phyloP scores from a whole-genome alignment of 306 rosid genomes.

The Glycyrrhiza uralensis region DNA sequence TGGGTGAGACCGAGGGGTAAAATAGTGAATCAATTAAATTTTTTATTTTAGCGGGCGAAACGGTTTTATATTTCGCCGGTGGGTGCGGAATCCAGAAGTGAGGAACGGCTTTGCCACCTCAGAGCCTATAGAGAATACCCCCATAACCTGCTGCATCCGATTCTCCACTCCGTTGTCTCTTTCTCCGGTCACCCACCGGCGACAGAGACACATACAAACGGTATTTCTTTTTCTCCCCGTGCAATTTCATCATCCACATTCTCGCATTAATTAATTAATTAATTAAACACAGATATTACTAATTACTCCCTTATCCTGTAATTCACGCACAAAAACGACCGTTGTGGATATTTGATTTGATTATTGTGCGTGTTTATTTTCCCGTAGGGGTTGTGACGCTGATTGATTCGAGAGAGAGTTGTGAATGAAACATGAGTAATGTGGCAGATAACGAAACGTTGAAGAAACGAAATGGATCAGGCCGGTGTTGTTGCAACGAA shows the following conservation, averaged over 20 bases:
- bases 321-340: neutral
- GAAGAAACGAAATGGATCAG: slow-evolving; percentile 4
- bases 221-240: neutral
- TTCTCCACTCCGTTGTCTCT: slow-evolving; percentile 30
- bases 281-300: neutral
- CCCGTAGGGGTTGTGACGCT: slow-evolving; percentile 3
- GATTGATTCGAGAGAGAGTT: neutral
- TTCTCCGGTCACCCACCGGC: slow-evolving; percentile 26
- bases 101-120: slow-evolving; percentile 34
- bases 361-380: neutral
- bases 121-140: neutral
- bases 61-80: slow-evolving; percentile 37
- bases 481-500: neutral
- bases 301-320: neutral
- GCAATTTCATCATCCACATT: neutral
- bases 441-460: neutral
- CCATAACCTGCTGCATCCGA: neutral
- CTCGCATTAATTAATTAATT: neutral
- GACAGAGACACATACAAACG: slow-evolving; percentile 29
- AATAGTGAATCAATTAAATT: neutral
- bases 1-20: slow-evolving; percentile 24
- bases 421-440: slow-evolving; percentile 5
- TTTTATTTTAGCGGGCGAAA: slow-evolving; percentile 24
- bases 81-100: slow-evolving; percentile 25
- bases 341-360: neutral